Evolutionary conservation across 2,329 filamentous ascomycete genomes (phyloP).

Genomic region (Colletotrichum destructivum): DNA sequence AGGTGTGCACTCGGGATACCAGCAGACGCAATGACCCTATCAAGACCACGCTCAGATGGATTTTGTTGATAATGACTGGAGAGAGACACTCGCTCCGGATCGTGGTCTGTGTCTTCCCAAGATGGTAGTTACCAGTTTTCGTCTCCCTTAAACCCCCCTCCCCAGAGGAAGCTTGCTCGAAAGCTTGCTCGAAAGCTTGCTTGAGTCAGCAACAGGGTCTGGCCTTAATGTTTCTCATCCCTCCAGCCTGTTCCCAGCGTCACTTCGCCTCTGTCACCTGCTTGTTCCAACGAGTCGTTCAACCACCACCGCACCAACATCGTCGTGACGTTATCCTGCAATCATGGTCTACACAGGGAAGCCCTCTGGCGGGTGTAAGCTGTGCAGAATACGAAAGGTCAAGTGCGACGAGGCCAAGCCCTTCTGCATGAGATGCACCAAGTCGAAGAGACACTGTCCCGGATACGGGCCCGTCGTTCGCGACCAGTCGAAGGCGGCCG

Average conservation of each 20-base stretch:
- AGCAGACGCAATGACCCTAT: not conserved
- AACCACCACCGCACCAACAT: not conserved
- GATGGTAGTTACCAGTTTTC: not conserved
- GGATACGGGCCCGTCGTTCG: conserved; percentile 46
- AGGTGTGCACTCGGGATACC: not conserved
- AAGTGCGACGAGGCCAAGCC: conserved; percentile 72
- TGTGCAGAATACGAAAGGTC: conserved; percentile 65
- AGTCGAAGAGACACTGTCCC: conserved; percentile 47
- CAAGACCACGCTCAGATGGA: not conserved
- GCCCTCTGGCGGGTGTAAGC: conserved; percentile 45
- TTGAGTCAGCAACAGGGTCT: conserved; percentile 20
- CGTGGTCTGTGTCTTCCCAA: conserved; percentile 27
- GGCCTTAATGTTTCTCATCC: not conserved
- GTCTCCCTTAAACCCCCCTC: conserved; percentile 4
- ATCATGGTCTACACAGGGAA: conserved; percentile 48
- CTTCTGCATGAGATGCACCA: conserved; percentile 66
- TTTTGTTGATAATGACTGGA: not conserved
- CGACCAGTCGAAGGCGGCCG: conserved; percentile 44
- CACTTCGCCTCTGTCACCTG: not conserved
- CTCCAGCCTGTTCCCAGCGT: conserved; percentile 4
- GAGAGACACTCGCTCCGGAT: conserved; percentile 7
- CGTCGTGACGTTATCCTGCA: not conserved
- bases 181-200: conserved; percentile 25
- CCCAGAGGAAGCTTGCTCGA: not conserved
- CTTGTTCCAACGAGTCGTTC: not conserved